Evolutionary conservation across 345 rosid genomes (phyloP), one percentile per base, ranked within the genome.

Genomic region (Gossypioides kirkii): DNA sequence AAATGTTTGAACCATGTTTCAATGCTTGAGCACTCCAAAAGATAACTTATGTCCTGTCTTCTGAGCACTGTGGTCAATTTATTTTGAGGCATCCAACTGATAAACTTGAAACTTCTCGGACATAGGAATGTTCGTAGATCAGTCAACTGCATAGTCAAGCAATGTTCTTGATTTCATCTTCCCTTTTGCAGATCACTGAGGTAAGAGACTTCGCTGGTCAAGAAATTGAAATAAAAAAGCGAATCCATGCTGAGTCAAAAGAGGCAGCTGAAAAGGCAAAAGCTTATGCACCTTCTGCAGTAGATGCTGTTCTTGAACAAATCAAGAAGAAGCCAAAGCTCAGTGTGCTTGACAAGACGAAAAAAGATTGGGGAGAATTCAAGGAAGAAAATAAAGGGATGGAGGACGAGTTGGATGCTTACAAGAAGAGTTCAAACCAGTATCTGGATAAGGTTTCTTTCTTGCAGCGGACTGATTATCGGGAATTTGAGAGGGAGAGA

Each of bases 361-460:
- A 90, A 79, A 89, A 86, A 84, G 98, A 90, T 76, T 94, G 96
- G 99, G 98, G 98, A 80, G 99, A 94, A 80, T 94, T 86, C 50
- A 94, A 94, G 84, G 98, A 89, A 2, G 98, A 92, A 73, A 86
- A 94, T 70, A 84, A 81, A 77, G 91, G 94, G 23, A 70, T 91
- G 58, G 98, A 90, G 79, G 96, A 92, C 0, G 96, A 94, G 83
- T 78, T 92, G 25, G 97, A 92, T 67, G 90, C 92, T 32, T 92
- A 94, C 77, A 92, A 90, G 87, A 94, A 94, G 88, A 92, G 99
- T 81, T 92, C 99, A 0, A 88, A 92, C 78, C 88, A 92, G 81
- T 91, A 94, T 79, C 84, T 92, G 3, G 98, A 92, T 45, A 92
- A 79, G 84, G 92, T 92, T 50, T 84, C 90, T 18, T 94, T 91